Evolutionary conservation across 331 rosid genomes (phyloP).

Genomic region (Telfairia occidentalis): DNA sequence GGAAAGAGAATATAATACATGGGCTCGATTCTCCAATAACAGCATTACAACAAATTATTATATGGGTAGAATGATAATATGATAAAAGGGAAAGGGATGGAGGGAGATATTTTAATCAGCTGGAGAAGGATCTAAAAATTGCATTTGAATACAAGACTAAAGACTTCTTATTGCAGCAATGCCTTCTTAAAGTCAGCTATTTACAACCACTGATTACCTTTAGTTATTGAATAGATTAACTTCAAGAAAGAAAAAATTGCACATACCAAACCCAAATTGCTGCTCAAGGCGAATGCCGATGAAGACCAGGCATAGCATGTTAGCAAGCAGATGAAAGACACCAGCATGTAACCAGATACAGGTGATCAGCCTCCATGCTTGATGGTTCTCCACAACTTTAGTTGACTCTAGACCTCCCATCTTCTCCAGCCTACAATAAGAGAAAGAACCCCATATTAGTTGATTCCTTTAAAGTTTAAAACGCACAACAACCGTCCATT

Average conservation of each 20-base stretch:
- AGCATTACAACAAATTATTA: background rate
- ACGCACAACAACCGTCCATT: background rate
- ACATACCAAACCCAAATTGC: conserved; percentile 74
- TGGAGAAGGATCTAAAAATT: background rate
- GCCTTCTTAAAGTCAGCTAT: background rate
- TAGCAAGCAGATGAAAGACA: conserved; percentile 52
- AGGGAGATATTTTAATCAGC: background rate
- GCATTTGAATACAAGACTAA: background rate
- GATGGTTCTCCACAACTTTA: conserved; percentile 45
- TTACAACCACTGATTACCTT: background rate
- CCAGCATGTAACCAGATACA: conserved; percentile 95
- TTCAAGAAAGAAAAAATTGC: background rate
- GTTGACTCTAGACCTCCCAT: conserved; percentile 59
- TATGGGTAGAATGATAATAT: background rate
- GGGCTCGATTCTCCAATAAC: background rate
- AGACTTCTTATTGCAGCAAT: background rate
- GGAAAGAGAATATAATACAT: background rate
- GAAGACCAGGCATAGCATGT: conserved; percentile 74
- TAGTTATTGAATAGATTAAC: background rate
- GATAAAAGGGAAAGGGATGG: background rate
- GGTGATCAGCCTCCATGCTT: conserved; percentile 71
- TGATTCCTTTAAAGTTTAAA: background rate
- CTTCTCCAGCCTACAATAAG: conserved; percentile 41
- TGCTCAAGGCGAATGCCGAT: conserved; percentile 82
- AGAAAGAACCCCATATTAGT: background rate